Conservation (phyloP, 495 filamentous ascomycete species). For the Penicillium arizonense region DNA sequence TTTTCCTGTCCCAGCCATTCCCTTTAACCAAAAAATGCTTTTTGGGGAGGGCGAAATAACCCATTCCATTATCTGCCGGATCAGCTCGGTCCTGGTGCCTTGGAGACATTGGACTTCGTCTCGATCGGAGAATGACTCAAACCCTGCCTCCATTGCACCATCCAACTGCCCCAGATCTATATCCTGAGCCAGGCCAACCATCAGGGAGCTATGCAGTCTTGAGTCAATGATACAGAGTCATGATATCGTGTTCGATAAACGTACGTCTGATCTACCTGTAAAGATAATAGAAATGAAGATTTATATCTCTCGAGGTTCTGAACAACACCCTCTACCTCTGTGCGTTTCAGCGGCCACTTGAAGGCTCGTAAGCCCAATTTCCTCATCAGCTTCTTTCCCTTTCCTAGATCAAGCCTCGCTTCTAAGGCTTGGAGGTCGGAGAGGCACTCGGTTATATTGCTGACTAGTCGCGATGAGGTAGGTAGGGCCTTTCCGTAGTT, state of each 20-base stretch:
- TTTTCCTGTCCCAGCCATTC: slow-evolving; percentile 45
- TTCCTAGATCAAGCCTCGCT: slow-evolving; percentile 23
- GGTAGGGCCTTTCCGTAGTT: slow-evolving; percentile 12
- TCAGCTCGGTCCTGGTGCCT: too few relatives aligned
- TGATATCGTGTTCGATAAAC: slow-evolving; percentile 11
- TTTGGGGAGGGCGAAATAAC: too few relatives aligned
- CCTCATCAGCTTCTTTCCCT: slow-evolving; percentile 24
- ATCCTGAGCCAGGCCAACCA: slow-evolving; percentile 7
- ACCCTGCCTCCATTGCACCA: slow-evolving; percentile 16
- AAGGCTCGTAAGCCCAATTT: slow-evolving; percentile 28
- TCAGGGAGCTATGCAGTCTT: slow-evolving; percentile 17
- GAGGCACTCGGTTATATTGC: slow-evolving; percentile 22
- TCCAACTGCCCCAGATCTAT: slow-evolving; percentile 15
- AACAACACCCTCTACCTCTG: slow-evolving; percentile 23
- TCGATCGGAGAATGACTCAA: slow-evolving; percentile 23
- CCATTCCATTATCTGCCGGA: too few relatives aligned
- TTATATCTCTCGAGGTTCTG: slow-evolving; percentile 30
- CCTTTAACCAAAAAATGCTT: slow-evolving; percentile 44
- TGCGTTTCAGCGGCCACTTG: slow-evolving; percentile 29
- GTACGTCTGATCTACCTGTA: slow-evolving; percentile 29
- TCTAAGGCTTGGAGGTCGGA: slow-evolving; percentile 25
- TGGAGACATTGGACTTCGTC: slow-evolving; percentile 27
- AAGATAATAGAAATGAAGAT: slow-evolving; percentile 26
- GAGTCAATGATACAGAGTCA: slow-evolving; percentile 15
- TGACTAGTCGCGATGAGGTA: slow-evolving; percentile 18